These are phyloP conservation scores for Sugiyamaella floridensis DNA, from an alignment of 805 yeast species.

Conservation along the genomic window DNA sequence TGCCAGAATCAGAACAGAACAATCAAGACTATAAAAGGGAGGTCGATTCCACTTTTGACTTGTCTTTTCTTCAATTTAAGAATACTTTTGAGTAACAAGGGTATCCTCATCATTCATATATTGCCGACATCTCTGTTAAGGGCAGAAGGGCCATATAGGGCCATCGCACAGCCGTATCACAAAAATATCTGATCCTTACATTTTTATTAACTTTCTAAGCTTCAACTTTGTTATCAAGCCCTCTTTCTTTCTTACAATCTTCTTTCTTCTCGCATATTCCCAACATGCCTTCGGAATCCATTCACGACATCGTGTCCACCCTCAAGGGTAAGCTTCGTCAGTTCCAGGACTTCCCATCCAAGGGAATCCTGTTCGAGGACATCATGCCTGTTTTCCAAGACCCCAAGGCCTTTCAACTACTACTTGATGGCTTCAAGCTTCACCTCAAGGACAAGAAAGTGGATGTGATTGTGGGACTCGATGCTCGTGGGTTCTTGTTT, in stretches of 20 bases:
- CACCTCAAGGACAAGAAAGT: slow-evolving; percentile 54
- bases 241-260: not conserved
- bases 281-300: not conserved
- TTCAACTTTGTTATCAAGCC: too few relatives aligned
- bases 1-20: too few relatives aligned
- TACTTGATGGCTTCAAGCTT: slow-evolving; percentile 70
- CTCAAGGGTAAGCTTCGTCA: slow-evolving; percentile 39
- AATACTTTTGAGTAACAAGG: too few relatives aligned
- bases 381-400: slow-evolving; percentile 87
- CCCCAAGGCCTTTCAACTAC: slow-evolving; percentile 73
- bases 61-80: too few relatives aligned
- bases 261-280: not conserved
- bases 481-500: slow-evolving; percentile 92
- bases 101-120: too few relatives aligned
- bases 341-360: slow-evolving; percentile 89
- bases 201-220: not conserved
- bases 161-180: too few relatives aligned
- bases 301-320: slow-evolving; percentile 5
- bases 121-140: too few relatives aligned
- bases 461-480: slow-evolving; percentile 89
- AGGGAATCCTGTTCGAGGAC: slow-evolving; percentile 93
- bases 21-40: too few relatives aligned
- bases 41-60: too few relatives aligned
- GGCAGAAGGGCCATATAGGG: too few relatives aligned
- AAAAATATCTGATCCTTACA: too few relatives aligned